phyloP scores from a whole-genome alignment of 2,329 filamentous ascomycete genomes.

The Colletotrichum cuscutae region DNA sequence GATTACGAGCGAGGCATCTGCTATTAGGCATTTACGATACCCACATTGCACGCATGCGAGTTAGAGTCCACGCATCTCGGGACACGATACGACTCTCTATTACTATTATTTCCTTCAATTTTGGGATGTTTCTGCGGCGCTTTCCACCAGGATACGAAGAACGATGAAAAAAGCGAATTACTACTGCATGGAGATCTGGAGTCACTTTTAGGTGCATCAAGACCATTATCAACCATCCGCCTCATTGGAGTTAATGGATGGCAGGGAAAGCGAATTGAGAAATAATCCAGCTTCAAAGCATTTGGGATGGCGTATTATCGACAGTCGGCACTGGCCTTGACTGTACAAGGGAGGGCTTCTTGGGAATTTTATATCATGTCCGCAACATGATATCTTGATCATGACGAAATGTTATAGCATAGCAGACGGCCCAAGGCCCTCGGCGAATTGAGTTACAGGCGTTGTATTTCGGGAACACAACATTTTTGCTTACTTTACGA shows the following conservation, averaged over 20 bases:
- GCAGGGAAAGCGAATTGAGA: not conserved
- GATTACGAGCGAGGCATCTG: conserved; percentile 31
- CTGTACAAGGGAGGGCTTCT: not conserved
- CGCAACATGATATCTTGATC: conserved; percentile 2
- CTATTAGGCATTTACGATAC: conserved; percentile 39
- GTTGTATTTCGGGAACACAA: not conserved
- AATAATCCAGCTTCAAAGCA: not conserved
- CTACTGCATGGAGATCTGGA: not conserved
- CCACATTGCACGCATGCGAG: conserved; percentile 21
- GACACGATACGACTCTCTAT: not conserved
- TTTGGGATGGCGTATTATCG: conserved; percentile 1
- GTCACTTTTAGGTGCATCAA: conserved; percentile 32
- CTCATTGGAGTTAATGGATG: conserved; percentile 10
- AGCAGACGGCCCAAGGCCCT: not conserved
- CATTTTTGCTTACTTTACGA: too few relatives aligned
- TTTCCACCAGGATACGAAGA: not conserved
- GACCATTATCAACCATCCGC: not conserved
- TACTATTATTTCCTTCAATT: not conserved
- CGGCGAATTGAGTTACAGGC: not conserved
- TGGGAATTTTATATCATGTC: conserved; percentile 3
- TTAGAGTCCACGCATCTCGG: conserved; percentile 11
- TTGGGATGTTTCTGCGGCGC: not conserved
- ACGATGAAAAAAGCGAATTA: not conserved
- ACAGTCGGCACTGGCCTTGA: conserved; percentile 4
- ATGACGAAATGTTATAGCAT: conserved; percentile 2